A percentile compares a stretch with the other conserved stretches of the same genome.
Evolutionary conservation across 2,329 filamentous ascomycete species (phyloP).

Genomic region (Ascochyta lentis): DNA sequence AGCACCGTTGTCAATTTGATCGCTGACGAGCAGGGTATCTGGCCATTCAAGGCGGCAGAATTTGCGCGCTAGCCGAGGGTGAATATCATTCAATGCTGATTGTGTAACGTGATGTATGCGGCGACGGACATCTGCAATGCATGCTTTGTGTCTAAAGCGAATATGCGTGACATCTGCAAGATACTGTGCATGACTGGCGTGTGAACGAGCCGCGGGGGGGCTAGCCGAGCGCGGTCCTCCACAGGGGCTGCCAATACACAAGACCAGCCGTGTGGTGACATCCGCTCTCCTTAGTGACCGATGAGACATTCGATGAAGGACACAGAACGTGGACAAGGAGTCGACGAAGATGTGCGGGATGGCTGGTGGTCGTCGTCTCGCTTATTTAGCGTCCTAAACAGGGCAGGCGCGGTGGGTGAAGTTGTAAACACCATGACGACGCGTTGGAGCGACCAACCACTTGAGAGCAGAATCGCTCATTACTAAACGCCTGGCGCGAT

Average conservation of each 20-base stretch:
- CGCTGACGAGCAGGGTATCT: slow-evolving; percentile 31
- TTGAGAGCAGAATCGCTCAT: slow-evolving; percentile 11
- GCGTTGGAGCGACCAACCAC: slow-evolving; percentile 23
- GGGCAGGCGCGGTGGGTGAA: slow-evolving; percentile 30
- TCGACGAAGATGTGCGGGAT: slow-evolving; percentile 10
- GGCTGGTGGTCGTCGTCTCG: slow-evolving; percentile 17
- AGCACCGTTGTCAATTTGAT: slow-evolving; percentile 38
- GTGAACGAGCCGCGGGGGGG: slow-evolving; percentile 30
- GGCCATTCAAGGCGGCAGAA: slow-evolving; percentile 26
- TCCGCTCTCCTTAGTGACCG: slow-evolving; percentile 15
- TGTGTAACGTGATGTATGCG: slow-evolving; percentile 42
- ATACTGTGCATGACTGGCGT: slow-evolving; percentile 40
- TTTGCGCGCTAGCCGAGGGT: slow-evolving; percentile 29
- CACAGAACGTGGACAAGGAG: slow-evolving; percentile 24
- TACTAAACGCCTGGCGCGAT: slow-evolving; percentile 30
- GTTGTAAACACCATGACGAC: slow-evolving; percentile 39
- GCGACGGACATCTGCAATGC: slow-evolving; percentile 34
- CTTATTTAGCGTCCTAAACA: slow-evolving; percentile 31
- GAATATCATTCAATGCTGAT: slow-evolving; percentile 39
- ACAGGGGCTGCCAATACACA: slow-evolving; percentile 6
- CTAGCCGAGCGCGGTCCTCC: slow-evolving; percentile 25
- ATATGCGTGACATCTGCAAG: slow-evolving; percentile 50
- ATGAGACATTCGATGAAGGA: slow-evolving; percentile 14
- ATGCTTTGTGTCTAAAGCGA: slow-evolving; percentile 41
- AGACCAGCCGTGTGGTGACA: slow-evolving; percentile 10